Evolutionary conservation across 345 rosid species (phyloP), one percentile per base, ranked within the genome.

Genomic region (Sonneratia alba): DNA sequence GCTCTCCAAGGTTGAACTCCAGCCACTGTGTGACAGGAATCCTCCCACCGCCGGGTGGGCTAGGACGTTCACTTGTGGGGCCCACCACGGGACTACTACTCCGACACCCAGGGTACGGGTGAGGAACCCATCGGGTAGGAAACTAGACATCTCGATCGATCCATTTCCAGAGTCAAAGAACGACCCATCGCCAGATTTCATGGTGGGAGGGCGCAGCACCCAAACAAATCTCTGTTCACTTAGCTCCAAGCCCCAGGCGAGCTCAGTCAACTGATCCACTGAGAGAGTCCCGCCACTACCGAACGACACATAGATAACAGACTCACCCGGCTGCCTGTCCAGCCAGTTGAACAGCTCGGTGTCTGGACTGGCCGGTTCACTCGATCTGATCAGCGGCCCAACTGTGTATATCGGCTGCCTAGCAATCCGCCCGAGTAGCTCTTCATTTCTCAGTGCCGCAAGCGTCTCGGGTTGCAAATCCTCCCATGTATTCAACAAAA

Each of bases 261-360:
- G 64, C 78, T 91, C 90, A 0, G 36, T 68, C 11, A 80, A 76
- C 73, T 91, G 93, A 64, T 84, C 81, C 0, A 64, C 8, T 2
- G 96, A 77, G 49, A 85, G 53, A 12, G 85, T 82, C 19, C 96
- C 97, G 19, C 96, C 90, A 38, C 96, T 91, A 7, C 97, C 97
- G 56, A 89, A 82, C 14, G 87, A 87, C 38, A 91, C 88, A 43
- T 77, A 88, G 67, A 89, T 21, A 18, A 87, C 96, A 11, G 93
- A 91, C 43, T 74, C 77, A 0, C 42, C 55, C 0, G 76, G 80
- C 68, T 89, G 90, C 64, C 70, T 73, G 51, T 82, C 88, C 42
- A 91, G 67, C 96, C 97, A 91, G 22, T 78, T 72, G 3, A 72
- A 65, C 36, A 77, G 19, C 22, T 64, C 47, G 24, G 42, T 42